Evolutionary conservation across 352 stramenopile species (phyloP).

Genomic region (Pythium chondricola): DNA sequence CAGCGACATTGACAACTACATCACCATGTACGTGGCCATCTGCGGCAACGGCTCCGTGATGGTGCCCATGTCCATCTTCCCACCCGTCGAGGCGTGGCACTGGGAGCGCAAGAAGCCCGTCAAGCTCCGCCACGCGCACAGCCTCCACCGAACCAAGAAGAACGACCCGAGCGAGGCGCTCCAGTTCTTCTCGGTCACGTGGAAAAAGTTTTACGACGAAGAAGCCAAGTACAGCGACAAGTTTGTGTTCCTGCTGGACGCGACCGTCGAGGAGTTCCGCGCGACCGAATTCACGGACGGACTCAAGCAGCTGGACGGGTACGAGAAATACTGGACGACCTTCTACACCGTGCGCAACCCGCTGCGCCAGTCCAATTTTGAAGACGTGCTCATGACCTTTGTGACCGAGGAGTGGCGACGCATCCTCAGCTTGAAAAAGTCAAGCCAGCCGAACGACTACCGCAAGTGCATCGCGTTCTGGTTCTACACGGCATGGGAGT

Average conservation of each 20-base stretch:
- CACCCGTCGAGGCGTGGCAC: slow-evolving; percentile 68
- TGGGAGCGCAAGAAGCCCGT: slow-evolving; percentile 84
- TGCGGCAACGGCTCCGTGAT: slow-evolving; percentile 83
- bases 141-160: slow-evolving; percentile 63
- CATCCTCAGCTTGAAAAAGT: slow-evolving; percentile 79
- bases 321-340: slow-evolving; percentile 82
- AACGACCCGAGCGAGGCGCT: slow-evolving; percentile 69
- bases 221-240: slow-evolving; percentile 85
- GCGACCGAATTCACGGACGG: slow-evolving; percentile 60
- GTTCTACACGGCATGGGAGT: slow-evolving; percentile 84
- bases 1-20: slow-evolving; percentile 43
- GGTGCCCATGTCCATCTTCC: slow-evolving; percentile 83
- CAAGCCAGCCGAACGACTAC: slow-evolving; percentile 80
- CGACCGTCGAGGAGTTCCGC: slow-evolving; percentile 57
- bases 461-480: slow-evolving; percentile 84
- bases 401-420: slow-evolving; percentile 69
- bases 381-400: slow-evolving; percentile 61
- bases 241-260: slow-evolving; percentile 73
- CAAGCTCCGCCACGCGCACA: slow-evolving; percentile 78
- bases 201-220: slow-evolving; percentile 87
- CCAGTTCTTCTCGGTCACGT: slow-evolving; percentile 83
- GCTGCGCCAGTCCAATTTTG: slow-evolving; percentile 64
- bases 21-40: slow-evolving; percentile 82
- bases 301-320: slow-evolving; percentile 69
- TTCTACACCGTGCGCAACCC: slow-evolving; percentile 71